A percentile compares a stretch with the other conserved stretches of the same genome.
Evolutionary conservation across 129 eudicot species (phyloP).

Genomic region (Chrysanthemum lavandulifolium): DNA sequence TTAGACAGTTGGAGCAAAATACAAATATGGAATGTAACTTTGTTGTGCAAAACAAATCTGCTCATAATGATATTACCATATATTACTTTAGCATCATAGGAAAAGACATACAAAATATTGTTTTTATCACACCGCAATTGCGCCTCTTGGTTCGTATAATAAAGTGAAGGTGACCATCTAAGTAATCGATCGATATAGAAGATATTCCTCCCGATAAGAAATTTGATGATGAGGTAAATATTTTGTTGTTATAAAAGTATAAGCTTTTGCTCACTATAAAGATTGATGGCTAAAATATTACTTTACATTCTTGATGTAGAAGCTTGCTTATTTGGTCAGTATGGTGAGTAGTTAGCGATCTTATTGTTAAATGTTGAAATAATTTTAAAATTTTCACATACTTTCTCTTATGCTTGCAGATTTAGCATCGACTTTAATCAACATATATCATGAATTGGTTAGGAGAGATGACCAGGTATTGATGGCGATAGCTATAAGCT

Average conservation of each 20-base stretch:
- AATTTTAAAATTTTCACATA: not conserved
- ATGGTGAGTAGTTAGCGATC: slow-evolving; percentile 8
- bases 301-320: no score
- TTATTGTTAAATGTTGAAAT: not conserved
- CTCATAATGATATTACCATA: slow-evolving; percentile 9
- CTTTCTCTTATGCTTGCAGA: slow-evolving; percentile 9
- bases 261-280: no score
- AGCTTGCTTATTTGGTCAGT: not conserved
- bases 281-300: no score
- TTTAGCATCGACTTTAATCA: not conserved
- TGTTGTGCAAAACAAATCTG: not conserved
- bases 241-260: no score
- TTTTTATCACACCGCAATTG: not conserved
- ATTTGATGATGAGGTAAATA: no score
- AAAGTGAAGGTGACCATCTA: not conserved
- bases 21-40: not conserved
- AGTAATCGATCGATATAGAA: no score
- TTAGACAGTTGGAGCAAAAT: slow-evolving; percentile 9
- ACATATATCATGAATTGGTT: not conserved
- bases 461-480: no score
- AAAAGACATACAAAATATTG: not conserved
- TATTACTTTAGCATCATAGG: not conserved
- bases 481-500: no score
- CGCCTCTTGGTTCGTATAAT: not conserved
- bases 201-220: no score